Percentiles rank a stretch among this genome's conserved stretches.
These are phyloP conservation scores for Gigaspora rosea DNA, from an alignment of 192 early-diverging fungal genomes.

Conservation along the genomic window DNA sequence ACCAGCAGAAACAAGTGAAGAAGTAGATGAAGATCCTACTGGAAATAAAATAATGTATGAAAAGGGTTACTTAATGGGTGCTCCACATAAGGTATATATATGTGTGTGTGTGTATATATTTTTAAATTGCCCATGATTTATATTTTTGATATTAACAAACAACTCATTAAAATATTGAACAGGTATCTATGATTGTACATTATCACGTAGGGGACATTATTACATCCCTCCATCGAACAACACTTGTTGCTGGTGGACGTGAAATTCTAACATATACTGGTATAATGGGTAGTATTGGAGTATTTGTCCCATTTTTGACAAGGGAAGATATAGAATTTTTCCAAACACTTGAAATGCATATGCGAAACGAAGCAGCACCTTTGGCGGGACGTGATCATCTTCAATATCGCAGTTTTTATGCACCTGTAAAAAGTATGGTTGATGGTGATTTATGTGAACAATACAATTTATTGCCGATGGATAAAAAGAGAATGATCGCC, in stretches of 20 bases:
- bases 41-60: constrained; percentile 81
- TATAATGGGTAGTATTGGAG: constrained; percentile 81
- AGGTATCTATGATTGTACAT: constrained; percentile 69
- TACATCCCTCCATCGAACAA: constrained; percentile 76
- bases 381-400: constrained; percentile 86
- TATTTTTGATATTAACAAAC: constrained; percentile 25
- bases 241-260: constrained; percentile 83
- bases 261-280: constrained; percentile 87
- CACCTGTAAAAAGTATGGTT: constrained; percentile 70
- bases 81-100: constrained; percentile 73
- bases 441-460: constrained; percentile 97
- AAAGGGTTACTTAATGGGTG: constrained; percentile 79
- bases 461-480: constrained; percentile 71
- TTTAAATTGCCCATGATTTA: constrained; percentile 20
- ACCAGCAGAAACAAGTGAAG: constrained; percentile 61
- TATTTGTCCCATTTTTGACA: constrained; percentile 83
- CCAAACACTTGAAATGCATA: constrained; percentile 86
- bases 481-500: constrained; percentile 76
- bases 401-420: constrained; percentile 76
- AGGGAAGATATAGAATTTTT: constrained; percentile 94
- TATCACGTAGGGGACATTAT: constrained; percentile 89
- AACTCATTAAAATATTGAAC: constrained; percentile 17
- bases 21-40: constrained; percentile 87
- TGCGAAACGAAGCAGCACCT: constrained; percentile 76
- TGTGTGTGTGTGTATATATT: too few species aligned